Base-by-base conservation (phyloP, 306 rosid species). In the Pyrus betulifolia region DNA sequence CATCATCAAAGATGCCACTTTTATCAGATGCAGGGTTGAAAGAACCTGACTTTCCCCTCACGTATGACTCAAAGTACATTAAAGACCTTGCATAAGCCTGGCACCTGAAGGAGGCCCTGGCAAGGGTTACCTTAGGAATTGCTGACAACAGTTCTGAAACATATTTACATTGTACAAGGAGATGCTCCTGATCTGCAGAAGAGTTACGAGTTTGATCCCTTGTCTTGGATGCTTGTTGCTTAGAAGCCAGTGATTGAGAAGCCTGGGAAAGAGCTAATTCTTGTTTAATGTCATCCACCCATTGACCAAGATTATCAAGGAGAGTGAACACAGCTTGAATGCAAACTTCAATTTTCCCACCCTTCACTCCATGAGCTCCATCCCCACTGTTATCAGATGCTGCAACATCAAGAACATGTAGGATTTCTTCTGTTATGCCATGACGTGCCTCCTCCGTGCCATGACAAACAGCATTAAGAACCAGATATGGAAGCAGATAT, bases 231-330 rank as follows among this genome's bases (percentile, higher is more conserved):
- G 78, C 69, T 64, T 80, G 96, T 78, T 86, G 97, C 88, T 89
- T 92, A 58, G 95, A 78, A 71, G 84, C 87, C 57, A 70, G 60
- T 69, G 89, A 72, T 23, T 83, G 91, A 65, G 85, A 70, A 64
- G 88, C 81, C 60, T 72, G 87, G 75, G 91, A 90, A 83, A 93
- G 93, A 57, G 97, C 93, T 77, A 92, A 86, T 76, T 87, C 97
- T 81, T 91, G 98, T 80, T 87, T 89, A 83, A 88, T 87, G 76
- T 92, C 97, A 83, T 95, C 97, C 83, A 82, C 90, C 98, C 97
- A 95, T 82, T 95, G 97, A 74, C 98, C 97, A 70, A 95, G 97
- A 86, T 92, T 95, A 87, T 95, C 97, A 82, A 95, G 97, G 80
- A 95, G 98, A 79, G 95, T 92, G 85, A 95, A 95, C 79, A 95